Evolutionary conservation across 2,329 filamentous ascomycete genomes (phyloP), one percentile per base, ranked within the genome.

Genomic region (Fusarium sp.): DNA sequence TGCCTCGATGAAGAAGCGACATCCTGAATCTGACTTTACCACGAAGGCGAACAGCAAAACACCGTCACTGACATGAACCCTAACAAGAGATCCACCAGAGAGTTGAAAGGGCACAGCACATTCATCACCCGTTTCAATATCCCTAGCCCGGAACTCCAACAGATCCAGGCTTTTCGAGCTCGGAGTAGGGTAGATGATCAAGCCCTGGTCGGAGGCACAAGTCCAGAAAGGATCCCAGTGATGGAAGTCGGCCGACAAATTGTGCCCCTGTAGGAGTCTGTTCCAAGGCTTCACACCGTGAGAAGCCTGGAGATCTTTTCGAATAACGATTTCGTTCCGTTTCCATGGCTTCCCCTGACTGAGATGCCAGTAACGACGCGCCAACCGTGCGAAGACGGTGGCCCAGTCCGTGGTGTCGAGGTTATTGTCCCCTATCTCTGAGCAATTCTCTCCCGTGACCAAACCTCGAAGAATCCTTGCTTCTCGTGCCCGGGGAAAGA

Each of bases 1-100:
- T 1, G 85, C 85, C 2, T 86, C 88, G 6, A 86, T 87, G 73
- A 86, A 89, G 76, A 90, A 87, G 5, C 84, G 81, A 75, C 86
- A 83, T 1, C 86, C 83, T 1, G 79, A 78, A 66, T 85, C 84
- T 51, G 78, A 77, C 27, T 61, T 84, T 82, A 73, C 86, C 85
- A 20, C 85, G 75, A 74, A 83, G 82, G 73, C 86, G n/a, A 90
- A 78, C 16, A 90, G 72, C n/a, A 91, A 78, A n/a, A 89, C 79
- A 2, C 80, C 79, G 33, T 84, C 78, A 31, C 83, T 82, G 4
- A 90, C 78, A 13, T 87, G 82, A 4, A 88, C 75, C 11, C 87
- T 82, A 11, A 88, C 81, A 25, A 90, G 78, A 33, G 85, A 81
- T 68, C 84, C 88, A 7, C 79, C 80, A 1, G 74, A 64, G 5